Evolutionary conservation across 2,329 filamentous ascomycete genomes (phyloP).

Genomic region (Aspergillus pseudonomiae): DNA sequence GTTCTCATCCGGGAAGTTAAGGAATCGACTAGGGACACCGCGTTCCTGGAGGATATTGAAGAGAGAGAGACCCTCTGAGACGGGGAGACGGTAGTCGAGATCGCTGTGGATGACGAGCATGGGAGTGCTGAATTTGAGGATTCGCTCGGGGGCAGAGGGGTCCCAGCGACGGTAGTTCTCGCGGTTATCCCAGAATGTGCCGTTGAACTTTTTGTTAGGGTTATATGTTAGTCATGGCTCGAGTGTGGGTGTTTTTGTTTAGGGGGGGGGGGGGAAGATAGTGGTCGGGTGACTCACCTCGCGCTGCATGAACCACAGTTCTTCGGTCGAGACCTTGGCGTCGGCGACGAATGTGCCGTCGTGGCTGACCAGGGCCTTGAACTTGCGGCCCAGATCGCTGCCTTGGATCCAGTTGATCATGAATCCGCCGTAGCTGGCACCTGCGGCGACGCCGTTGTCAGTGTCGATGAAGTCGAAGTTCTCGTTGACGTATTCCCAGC

Average conservation of each 20-base stretch:
- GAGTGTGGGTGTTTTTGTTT: not conserved
- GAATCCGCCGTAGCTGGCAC: conserved; percentile 47
- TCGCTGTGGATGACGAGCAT: conserved; percentile 84
- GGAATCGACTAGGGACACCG: conserved; percentile 72
- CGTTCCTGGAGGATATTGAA: conserved; percentile 80
- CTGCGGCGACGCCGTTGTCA: conserved; percentile 42
- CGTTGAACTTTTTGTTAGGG: conserved; percentile 43
- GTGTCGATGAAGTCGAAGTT: conserved; percentile 44
- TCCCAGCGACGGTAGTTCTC: conserved; percentile 71
- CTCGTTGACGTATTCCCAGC: conserved; percentile 69
- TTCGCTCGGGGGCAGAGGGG: conserved; percentile 58
- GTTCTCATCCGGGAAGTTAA: conserved; percentile 77
- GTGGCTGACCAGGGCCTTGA: conserved; percentile 86
- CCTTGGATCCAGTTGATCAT: conserved; percentile 84
- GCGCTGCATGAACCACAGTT: conserved; percentile 56
- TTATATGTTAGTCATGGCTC: not conserved
- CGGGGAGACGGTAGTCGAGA: conserved; percentile 80
- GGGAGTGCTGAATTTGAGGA: conserved; percentile 75
- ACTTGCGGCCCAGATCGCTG: conserved; percentile 76
- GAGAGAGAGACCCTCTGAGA: conserved; percentile 76
- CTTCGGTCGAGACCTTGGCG: conserved; percentile 54
- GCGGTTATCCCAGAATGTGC: conserved; percentile 57
- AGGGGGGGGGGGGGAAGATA: not conserved
- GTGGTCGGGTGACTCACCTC: conserved; percentile 33
- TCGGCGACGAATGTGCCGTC: conserved; percentile 76